These are phyloP conservation scores for rapeseed (Brassica napus) DNA, from an alignment of 345 rosid species.

Conservation along the genomic window Da-Ae NC_063445.1:19746501-19747000, in stretches of 20 bases:
- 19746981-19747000: conserved; percentile 42
- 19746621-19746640: conserved; percentile 25
- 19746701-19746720: conserved; percentile 51
- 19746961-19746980: conserved; percentile 36
- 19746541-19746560: conserved; percentile 25
- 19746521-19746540: conserved; percentile 30
- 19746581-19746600: conserved; percentile 88
- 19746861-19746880: not conserved
- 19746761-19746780: conserved; percentile 40
- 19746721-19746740: conserved; percentile 46
- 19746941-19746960: conserved; percentile 44
- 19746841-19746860: conserved; percentile 23
- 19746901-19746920: conserved; percentile 30
- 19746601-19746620: conserved; percentile 60
- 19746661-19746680: conserved; percentile 54
- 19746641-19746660: conserved; percentile 58
- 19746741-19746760: conserved; percentile 41
- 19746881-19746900: not conserved
- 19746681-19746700: conserved; percentile 45
- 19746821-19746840: conserved; percentile 37
- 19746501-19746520: conserved; percentile 27
- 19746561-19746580: conserved; percentile 69
- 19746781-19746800: conserved; percentile 43
- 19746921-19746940: conserved; percentile 23
- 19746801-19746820: conserved; percentile 33